Base-by-base conservation (phyloP, 2,329 filamentous ascomycete species). In the Kalaharituber pfeilii region DNA sequence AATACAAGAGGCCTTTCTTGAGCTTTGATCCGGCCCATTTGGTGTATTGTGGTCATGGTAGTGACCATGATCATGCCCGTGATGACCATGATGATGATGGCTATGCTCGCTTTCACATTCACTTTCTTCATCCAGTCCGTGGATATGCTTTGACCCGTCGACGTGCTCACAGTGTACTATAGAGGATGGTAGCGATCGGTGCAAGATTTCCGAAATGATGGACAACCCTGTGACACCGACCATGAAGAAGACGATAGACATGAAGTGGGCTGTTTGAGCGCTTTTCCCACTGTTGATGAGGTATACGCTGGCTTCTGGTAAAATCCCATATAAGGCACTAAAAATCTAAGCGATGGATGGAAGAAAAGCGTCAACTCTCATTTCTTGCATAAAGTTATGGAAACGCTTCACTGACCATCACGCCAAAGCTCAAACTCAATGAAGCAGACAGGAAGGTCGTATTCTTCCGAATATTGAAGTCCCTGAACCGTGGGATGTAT, bases 311-410 rank as follows among this genome's bases (percentile, higher is more conserved):
- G 89, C 81, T 20, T 85, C 86, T 8, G 89, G 89, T 6, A 96
- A 75, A 84, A 96, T 95, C 68, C 81, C 91, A 68, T 88, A 94
- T 27, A 96, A 70, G 1, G 89, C 81, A 30, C 88, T 94, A 68
- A 94, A 95, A 39, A 94, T 76, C 87, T 94, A 63, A 3, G 36
- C 25, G n/a, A n/a, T n/a, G n/a, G n/a, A n/a, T n/a, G n/a, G n/a
- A 5, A 20, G 13, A 44, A 18, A 27, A 36, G 61, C 36, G 59
- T 51, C 50, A 51, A 42, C 13, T n/a, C 47, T 15, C 11, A 44
- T 29, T 4, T 22, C 36, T 27, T 11, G 3, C 29, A 8, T 24
- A 30, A 52, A 55, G 36, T 18, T n/a, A 36, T 6, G 27, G 28
- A 27, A 18, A 7, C 26, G 25, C 29, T 47, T 24, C 42, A 24